Conservation (phyloP, 768 basidiomycete species). For the Lanmaoa pseudosensibilis region DNA sequence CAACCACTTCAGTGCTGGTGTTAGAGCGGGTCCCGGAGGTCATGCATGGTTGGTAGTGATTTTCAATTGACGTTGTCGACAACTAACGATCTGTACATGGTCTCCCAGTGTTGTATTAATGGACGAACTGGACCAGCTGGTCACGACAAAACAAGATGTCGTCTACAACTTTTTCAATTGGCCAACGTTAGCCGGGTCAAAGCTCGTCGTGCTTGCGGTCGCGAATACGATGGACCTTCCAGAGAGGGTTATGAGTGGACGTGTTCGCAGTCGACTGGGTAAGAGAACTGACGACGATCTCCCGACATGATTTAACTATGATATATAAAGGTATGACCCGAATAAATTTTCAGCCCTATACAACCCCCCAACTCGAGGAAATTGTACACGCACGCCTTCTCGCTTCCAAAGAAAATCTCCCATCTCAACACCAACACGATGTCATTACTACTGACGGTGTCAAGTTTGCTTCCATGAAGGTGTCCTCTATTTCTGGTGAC, state of each 20-base stretch:
- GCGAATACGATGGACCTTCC: conserved; percentile 99
- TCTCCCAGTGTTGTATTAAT: conserved; percentile 83
- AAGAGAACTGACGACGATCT: conserved; percentile 20
- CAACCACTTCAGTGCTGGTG: conserved; percentile 69
- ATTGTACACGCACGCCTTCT: conserved; percentile 85
- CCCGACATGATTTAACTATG: not conserved
- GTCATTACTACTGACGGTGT: conserved; percentile 72
- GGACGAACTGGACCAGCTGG: conserved; percentile 97
- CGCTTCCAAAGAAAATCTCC: conserved; percentile 52
- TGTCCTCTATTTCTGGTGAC: conserved; percentile 85
- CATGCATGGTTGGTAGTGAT: conserved; percentile 75
- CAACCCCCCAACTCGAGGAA: conserved; percentile 68
- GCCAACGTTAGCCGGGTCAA: conserved; percentile 87
- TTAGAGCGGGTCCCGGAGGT: conserved; percentile 67
- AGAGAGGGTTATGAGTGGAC: conserved; percentile 87
- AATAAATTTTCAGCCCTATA: conserved; percentile 92
- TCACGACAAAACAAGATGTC: conserved; percentile 96
- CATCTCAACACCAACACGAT: conserved; percentile 45
- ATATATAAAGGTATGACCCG: conserved; percentile 70
- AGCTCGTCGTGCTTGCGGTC: conserved; percentile 92
- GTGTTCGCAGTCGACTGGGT: conserved; percentile 92
- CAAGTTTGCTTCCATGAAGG: conserved; percentile 79
- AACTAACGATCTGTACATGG: conserved; percentile 4
- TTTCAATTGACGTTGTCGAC: not conserved
- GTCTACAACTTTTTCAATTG: conserved; percentile 99